Conservation (phyloP, 768 basidiomycete species). For the Termitomyces sp. region DNA sequence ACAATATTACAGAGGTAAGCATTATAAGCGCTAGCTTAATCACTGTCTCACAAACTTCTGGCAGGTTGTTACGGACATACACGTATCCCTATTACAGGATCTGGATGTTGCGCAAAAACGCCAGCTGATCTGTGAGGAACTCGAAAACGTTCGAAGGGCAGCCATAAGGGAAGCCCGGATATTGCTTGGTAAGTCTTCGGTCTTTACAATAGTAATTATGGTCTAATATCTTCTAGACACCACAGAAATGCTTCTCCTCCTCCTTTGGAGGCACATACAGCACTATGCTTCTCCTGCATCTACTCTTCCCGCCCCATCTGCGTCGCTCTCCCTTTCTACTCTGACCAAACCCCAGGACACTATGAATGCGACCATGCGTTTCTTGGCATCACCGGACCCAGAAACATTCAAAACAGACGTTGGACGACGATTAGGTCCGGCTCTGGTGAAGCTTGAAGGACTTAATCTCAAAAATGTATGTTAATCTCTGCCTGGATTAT, state of each 20-base stretch:
- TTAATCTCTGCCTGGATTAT: neutral
- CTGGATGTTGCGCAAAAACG: slow-evolving; percentile 70
- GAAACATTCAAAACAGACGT: slow-evolving; percentile 58
- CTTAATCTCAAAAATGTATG: slow-evolving; percentile 47
- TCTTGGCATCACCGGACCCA: slow-evolving; percentile 57
- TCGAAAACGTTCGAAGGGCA: slow-evolving; percentile 43
- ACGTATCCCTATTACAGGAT: slow-evolving; percentile 57
- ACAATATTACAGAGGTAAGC: slow-evolving; percentile 71
- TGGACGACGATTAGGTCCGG: slow-evolving; percentile 51
- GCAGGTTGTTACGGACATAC: slow-evolving; percentile 51
- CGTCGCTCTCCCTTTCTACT: slow-evolving; percentile 14
- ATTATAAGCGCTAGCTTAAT: neutral
- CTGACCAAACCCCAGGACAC: slow-evolving; percentile 17
- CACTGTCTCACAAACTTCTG: slow-evolving; percentile 1
- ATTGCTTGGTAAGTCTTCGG: slow-evolving; percentile 47
- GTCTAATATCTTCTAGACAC: slow-evolving; percentile 41
- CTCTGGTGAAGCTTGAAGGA: slow-evolving; percentile 50
- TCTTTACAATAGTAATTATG: neutral
- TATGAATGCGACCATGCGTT: slow-evolving; percentile 50
- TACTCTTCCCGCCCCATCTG: slow-evolving; percentile 13
- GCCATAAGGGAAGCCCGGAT: slow-evolving; percentile 49
- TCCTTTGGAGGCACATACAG: slow-evolving; percentile 78
- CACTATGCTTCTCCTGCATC: slow-evolving; percentile 48
- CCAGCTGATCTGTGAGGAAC: slow-evolving; percentile 59
- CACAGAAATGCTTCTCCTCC: slow-evolving; percentile 74